Base-by-base conservation (phyloP, 2,329 filamentous ascomycete species). In the Sclerotiophoma versabilis region DNA sequence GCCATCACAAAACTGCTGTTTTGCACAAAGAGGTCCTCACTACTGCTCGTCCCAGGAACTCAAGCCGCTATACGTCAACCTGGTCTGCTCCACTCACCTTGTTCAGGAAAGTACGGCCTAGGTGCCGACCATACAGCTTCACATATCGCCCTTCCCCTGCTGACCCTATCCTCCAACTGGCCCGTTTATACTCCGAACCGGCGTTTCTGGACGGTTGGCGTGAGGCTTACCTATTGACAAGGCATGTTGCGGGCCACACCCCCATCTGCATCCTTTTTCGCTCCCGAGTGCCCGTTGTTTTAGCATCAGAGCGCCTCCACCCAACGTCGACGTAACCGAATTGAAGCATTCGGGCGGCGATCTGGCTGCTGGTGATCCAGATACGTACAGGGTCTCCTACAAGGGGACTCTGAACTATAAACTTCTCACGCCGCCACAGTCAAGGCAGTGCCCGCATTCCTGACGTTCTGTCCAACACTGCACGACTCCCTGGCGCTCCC, bases 341-440 rank as follows among this genome's bases (percentile, higher is more conserved):
- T 62, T 59, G 58, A 67, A 66, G 63, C 60, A 65, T 62, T 64
- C 57, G 59, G 48, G 54, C 66, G 70, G 60, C 71, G 69, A 74
- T 73, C 72, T 68, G 63, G 57, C 70, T 70, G 69, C 59, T 71
- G 70, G 66, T 68, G 69, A 72, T 73, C 72, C 68, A 72, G 70
- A 74, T 73, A 73, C 66, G 69, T 73, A 62, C 68, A 73, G 56
- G 59, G 46, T 59, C 58, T 55, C 58, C 68, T 71, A 69, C 66
- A 63, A 69, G 64, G 63, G 63, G 44, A 59, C 60, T 47, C 54
- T 64, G 54, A 51, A 68, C 68, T 71, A 72, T 74, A 72, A 73
- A 72, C 73, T 66, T 70, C 68, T 61, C 65, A 60, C 64, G 68
- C 70, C 72, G 73, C 73, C 70, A 70, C 72, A 72, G 61, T 67